Conservation (phyloP, 371 early-diverging fungal species). For the Lichtheimia ramosa region DNA sequence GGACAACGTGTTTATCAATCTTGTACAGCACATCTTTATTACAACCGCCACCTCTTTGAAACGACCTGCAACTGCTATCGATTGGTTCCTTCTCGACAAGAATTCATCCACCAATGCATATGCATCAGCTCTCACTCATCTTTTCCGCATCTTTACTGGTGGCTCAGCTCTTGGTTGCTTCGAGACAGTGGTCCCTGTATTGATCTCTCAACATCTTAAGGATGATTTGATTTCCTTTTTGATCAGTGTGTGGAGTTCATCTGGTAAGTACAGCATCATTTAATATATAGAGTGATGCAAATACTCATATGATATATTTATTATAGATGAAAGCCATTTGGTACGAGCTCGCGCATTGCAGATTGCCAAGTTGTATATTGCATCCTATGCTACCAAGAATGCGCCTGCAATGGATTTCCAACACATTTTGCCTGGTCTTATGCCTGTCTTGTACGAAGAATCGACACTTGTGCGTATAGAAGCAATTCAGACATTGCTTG, state of each 20-base stretch:
- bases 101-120: not conserved
- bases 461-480: conserved; percentile 57
- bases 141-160: conserved; percentile 50
- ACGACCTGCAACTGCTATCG: not conserved
- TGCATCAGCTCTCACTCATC: not conserved
- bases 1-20: not conserved
- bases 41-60: not conserved
- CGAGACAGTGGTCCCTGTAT: conserved; percentile 51
- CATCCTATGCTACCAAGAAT: conserved; percentile 35
- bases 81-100: conserved; percentile 1
- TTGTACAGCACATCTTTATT: conserved; percentile 4
- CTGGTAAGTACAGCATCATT: conserved; percentile 14
- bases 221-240: conserved; percentile 66
- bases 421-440: conserved; percentile 74
- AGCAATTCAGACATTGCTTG: conserved; percentile 55
- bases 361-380: conserved; percentile 60
- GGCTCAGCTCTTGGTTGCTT: conserved; percentile 42
- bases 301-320: too few species aligned
- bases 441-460: conserved; percentile 62
- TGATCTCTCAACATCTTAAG: conserved; percentile 58
- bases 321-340: conserved; percentile 19
- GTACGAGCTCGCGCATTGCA: conserved; percentile 65
- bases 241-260: conserved; percentile 59
- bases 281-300: not conserved
- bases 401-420: conserved; percentile 65